A percentile compares a stretch with the other conserved stretches of the same genome.
Evolutionary conservation across 306 rosid genomes (phyloP).

Genomic region (Cicer arietinum): DNA sequence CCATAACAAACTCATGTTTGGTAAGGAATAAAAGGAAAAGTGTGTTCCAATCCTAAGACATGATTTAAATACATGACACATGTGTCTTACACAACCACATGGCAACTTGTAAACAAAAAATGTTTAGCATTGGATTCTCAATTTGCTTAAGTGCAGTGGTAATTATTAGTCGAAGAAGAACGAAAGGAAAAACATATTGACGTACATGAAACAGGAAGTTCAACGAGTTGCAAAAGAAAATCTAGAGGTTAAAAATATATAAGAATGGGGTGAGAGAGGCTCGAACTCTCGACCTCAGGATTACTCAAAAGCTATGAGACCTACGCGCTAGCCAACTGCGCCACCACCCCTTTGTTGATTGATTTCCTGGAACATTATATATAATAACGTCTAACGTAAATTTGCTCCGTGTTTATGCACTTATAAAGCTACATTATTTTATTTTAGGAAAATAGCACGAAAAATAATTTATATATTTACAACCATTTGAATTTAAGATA

Average conservation of each 20-base stretch:
- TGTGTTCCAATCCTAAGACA: not conserved
- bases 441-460: too few relatives aligned
- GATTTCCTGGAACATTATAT: too few relatives aligned
- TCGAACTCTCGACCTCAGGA: slow-evolving; percentile 52
- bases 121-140: not conserved
- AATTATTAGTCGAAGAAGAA: too few relatives aligned
- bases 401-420: too few relatives aligned
- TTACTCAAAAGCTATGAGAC: slow-evolving; percentile 42
- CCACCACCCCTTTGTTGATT: slow-evolving; percentile 41
- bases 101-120: slow-evolving; percentile 24
- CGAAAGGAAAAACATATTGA: too few relatives aligned
- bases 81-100: slow-evolving; percentile 36
- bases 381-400: too few relatives aligned
- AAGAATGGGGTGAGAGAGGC: slow-evolving; percentile 53
- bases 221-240: too few relatives aligned
- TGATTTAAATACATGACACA: not conserved
- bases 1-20: not conserved
- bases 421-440: too few relatives aligned
- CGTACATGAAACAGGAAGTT: too few relatives aligned
- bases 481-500: too few relatives aligned
- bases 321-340: slow-evolving; percentile 55
- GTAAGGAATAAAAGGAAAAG: not conserved
- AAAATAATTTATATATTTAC: too few relatives aligned
- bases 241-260: too few relatives aligned
- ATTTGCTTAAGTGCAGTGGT: not conserved